Evolutionary conservation across 2,329 filamentous ascomycete genomes (phyloP), one percentile per base, ranked within the genome.

Genomic region (Colletotrichum euphorbiae): DNA sequence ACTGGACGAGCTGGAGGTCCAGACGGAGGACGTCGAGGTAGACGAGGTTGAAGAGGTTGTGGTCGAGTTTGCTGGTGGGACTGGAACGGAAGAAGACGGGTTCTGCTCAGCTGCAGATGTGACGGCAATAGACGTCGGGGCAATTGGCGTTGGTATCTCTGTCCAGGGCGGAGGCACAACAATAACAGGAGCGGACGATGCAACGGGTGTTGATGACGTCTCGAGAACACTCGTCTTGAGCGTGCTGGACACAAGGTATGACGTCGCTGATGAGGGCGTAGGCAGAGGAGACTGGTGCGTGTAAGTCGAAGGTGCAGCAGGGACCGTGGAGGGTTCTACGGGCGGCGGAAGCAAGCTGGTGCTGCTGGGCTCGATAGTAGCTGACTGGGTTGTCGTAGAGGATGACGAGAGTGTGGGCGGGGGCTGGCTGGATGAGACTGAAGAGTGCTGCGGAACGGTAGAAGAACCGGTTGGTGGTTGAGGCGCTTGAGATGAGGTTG

Each of bases 81-180:
- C 55, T 19, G 28, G 31, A 0, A 13, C 38, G 21, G 40, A 15
- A 7, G 65, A 17, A 7, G 65, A 17, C 4, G 67, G 24, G 6
- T 64, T 64, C 8, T 65, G 55, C 38, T 70, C 46, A 3, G 40
- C 45, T 1, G 48, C 62, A 6, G 73, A 71, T 6, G 33, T 28
- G n/a, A 28, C 17, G 8, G n/a, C 17, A 17, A n/a, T 21, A 8
- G 61, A 64, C 0, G 52, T 48, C 0, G 40, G 38, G 43, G 28
- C 17, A 9, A 55, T 17, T 15, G 24, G 48, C 38, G 40, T 55
- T 15, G 24, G 48, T 28, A 28, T 55, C 50, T 62, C 54, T 2
- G 61, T 65, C 0, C 15, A 52, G 17, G 38, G 40, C 3, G 61
- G 61, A 65, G 65, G 61, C 33, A 21, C 31, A 3, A 64, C 36